Evolutionary conservation across 352 stramenopile species (phyloP), one percentile per base, ranked within the genome.

Genomic region (Phytophthora kernoviae): DNA sequence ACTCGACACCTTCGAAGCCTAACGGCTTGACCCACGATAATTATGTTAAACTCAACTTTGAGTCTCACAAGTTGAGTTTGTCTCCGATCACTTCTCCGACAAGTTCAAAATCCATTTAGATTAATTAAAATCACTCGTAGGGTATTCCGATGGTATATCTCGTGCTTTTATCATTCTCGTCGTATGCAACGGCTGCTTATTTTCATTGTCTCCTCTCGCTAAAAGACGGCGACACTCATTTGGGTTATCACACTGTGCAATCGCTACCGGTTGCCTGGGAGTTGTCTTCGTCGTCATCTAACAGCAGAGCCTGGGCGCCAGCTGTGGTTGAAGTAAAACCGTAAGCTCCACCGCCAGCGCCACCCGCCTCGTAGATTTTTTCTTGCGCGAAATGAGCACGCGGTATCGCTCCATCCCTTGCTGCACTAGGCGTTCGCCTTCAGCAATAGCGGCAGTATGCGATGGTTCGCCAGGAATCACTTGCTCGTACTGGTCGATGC

Each of bases 401-500:
- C 44, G 62, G 36, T 78, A 72, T 33, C 66, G 68, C 44, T 87
- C 81, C 10, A 87, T 54, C 4, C 77, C 81, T 53, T 83, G 73
- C 15, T 73, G 67, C 11, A 88, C 66, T 7, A 90, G 68, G 17
- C 54, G 45, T 44, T 87, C 82, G 8, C 82, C 77, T 39, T 82
- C 75, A 9, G 30, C 27, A 43, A 91, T 71, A 30, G 77, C 56
- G 40, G 63, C 54, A 40, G 69, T 60, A 44, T 91, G 77, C 0
- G 69, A 22, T 8, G 39, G 11, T 42, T 73, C 59, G 6, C 63
- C 71, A 5, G 62, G 48, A 18, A 85, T 57, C 4, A 88, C 55
- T 50, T 89, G 71, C 49, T 92, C 80, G 60, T 90, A 88, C 59
- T 89, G 80, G 7, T 89, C 79, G 30, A 92, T 64, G 12, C 79